Evolutionary conservation across 805 yeast genomes (phyloP).

Genomic region (Kodamaea leandrae): DNA sequence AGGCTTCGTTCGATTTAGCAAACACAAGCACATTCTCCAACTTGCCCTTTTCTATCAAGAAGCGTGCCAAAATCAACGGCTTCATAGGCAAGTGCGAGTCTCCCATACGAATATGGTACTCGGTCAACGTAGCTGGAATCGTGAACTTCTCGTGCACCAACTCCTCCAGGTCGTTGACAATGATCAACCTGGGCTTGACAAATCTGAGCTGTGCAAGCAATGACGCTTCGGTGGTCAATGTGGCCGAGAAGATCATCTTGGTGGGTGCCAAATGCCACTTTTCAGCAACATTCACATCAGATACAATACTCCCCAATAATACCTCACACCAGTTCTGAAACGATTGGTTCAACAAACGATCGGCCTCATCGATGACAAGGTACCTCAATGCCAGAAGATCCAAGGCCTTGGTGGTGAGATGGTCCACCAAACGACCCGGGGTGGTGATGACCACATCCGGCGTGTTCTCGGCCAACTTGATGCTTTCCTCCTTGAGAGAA

Average conservation of each 20-base stretch:
- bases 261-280: conserved; percentile 42
- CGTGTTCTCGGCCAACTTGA: conserved; percentile 40
- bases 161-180: conserved; percentile 58
- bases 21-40: conserved; percentile 53
- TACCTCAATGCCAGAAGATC: conserved; percentile 53
- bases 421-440: conserved; percentile 84
- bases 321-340: conserved; percentile 89
- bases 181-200: conserved; percentile 66
- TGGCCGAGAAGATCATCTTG: conserved; percentile 84
- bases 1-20: conserved; percentile 78
- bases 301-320: conserved; percentile 41
- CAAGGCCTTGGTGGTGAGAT: conserved; percentile 45
- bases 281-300: conserved; percentile 22
- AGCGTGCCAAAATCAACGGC: conserved; percentile 68
- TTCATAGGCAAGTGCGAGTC: conserved; percentile 48
- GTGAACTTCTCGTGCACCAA: conserved; percentile 56
- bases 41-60: conserved; percentile 39
- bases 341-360: conserved; percentile 75
- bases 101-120: conserved; percentile 42
- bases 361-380: conserved; percentile 80
- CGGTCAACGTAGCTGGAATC: conserved; percentile 54
- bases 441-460: conserved; percentile 73
- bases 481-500: conserved; percentile 61
- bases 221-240: conserved; percentile 90
- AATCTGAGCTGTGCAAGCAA: conserved; percentile 72